phyloP scores from a whole-genome alignment of 768 basidiomycete species.

The Asterophora lycoperdoides region DNA sequence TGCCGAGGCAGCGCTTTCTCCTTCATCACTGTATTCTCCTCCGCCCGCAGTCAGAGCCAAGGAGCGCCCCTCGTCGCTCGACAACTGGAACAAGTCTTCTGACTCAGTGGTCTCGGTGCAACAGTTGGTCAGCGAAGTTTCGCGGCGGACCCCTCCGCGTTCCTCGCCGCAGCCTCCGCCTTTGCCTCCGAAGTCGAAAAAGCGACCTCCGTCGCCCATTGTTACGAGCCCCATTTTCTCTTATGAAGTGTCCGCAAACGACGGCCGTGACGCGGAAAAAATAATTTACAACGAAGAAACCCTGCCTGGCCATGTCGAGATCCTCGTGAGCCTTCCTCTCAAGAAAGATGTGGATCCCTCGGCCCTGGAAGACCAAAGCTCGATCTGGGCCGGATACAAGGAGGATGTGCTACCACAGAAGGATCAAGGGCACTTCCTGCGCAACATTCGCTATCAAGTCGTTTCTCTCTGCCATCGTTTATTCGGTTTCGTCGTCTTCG shows the following conservation, averaged over 20 bases:
- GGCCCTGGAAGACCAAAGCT: constrained; percentile 29
- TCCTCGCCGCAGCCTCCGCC: constrained; percentile 4
- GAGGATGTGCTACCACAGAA: constrained; percentile 50
- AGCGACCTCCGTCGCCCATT: not conserved
- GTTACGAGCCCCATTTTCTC: not conserved
- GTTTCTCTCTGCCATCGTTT: constrained; percentile 56
- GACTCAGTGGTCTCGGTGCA: constrained; percentile 8
- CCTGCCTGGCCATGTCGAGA: constrained; percentile 7
- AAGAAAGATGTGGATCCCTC: constrained; percentile 16
- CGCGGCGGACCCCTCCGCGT: constrained; percentile 8
- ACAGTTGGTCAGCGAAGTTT: constrained; percentile 4
- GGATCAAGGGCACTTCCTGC: constrained; percentile 40
- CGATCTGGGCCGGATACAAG: constrained; percentile 50
- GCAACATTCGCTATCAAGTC: constrained; percentile 52
- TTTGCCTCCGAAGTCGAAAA: not conserved
- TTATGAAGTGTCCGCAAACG: not conserved
- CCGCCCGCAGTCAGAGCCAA: not conserved
- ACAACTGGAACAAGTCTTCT: constrained; percentile 5
- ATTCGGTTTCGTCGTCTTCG: constrained; percentile 54
- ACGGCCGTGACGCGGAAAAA: not conserved
- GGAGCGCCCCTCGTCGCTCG: not conserved
- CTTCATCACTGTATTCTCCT: constrained; percentile 5
- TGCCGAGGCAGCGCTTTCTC: not conserved
- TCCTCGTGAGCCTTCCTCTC: constrained; percentile 14
- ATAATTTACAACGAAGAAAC: not conserved